Conservation (phyloP, 805 yeast genomes). For the Dipodascus albidus region DNA sequence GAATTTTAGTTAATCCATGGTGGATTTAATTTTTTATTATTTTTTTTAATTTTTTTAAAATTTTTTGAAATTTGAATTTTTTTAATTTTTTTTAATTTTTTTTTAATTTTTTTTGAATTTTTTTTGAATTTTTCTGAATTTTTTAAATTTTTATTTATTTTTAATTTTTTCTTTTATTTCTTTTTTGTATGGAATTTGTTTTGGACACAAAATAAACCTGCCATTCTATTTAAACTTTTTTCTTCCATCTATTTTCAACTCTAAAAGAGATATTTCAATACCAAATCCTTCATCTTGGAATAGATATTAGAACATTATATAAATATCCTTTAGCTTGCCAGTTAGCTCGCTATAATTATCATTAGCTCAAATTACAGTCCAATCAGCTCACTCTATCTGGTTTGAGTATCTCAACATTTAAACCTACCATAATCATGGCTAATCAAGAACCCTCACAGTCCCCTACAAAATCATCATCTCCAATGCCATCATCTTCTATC, state of each 20-base stretch:
- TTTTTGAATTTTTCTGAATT: not conserved
- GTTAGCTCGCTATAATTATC: not conserved
- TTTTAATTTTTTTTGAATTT: not conserved
- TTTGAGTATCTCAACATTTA: too few relatives aligned
- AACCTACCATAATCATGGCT: not conserved
- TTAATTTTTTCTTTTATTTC: not conserved
- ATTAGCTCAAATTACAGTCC: too few relatives aligned
- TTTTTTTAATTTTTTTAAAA: too few relatives aligned
- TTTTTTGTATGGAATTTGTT: not conserved
- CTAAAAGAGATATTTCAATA: not conserved
- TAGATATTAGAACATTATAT: not conserved
- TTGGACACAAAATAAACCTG: not conserved
- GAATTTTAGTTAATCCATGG: not conserved
- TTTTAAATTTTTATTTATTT: not conserved
- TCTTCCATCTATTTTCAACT: not conserved
- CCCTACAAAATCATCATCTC: not conserved
- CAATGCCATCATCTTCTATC: not conserved
- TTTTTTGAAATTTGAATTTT: not conserved
- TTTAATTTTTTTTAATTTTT: not conserved
- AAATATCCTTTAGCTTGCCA: not conserved
- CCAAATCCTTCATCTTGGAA: not conserved
- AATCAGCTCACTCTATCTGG: too few relatives aligned
- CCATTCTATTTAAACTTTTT: not conserved
- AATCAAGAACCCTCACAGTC: not conserved
- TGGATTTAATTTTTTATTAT: too few relatives aligned